Conservation (phyloP, 78 protist genomes). For the Bodo saltans region DNA sequence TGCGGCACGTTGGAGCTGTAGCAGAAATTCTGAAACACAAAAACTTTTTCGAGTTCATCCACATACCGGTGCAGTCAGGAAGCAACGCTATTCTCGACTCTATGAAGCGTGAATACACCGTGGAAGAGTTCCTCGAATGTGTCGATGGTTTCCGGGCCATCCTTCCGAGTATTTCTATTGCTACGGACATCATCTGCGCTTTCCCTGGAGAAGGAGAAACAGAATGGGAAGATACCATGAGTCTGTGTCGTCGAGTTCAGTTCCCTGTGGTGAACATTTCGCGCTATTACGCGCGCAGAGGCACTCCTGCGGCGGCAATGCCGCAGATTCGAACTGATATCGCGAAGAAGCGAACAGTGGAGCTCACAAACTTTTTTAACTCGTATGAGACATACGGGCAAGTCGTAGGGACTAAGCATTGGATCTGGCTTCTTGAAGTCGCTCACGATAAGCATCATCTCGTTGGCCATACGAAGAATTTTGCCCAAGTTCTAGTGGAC, state of each 20-base stretch:
- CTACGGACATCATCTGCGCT: conserved; percentile 61
- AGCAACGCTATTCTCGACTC: conserved; percentile 30
- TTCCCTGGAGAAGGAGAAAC: conserved; percentile 55
- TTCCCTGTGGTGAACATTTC: conserved; percentile 41
- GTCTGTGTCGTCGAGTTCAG: neutral
- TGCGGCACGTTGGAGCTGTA: conserved; percentile 43
- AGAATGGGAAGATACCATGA: conserved; percentile 33
- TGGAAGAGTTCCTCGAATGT: conserved; percentile 32
- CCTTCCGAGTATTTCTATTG: conserved; percentile 50
- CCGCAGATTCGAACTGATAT: conserved; percentile 12
- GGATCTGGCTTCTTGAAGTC: conserved; percentile 44
- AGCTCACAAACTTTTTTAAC: conserved; percentile 28
- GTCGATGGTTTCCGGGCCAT: conserved; percentile 16
- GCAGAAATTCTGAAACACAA: conserved; percentile 39
- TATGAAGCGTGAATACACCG: conserved; percentile 66
- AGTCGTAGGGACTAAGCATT: neutral
- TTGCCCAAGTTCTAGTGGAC: conserved; percentile 1
- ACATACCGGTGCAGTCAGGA: conserved; percentile 62
- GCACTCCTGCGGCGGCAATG: conserved; percentile 71
- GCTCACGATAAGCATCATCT: conserved; percentile 28
- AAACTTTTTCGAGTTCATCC: conserved; percentile 54
- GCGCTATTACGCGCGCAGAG: conserved; percentile 63
- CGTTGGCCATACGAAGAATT: conserved; percentile 42
- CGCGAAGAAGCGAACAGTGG: conserved; percentile 10
- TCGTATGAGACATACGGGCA: conserved; percentile 13